Conservation (phyloP, 164 flowering plant species). For the Liquidambar formosana region DNA sequence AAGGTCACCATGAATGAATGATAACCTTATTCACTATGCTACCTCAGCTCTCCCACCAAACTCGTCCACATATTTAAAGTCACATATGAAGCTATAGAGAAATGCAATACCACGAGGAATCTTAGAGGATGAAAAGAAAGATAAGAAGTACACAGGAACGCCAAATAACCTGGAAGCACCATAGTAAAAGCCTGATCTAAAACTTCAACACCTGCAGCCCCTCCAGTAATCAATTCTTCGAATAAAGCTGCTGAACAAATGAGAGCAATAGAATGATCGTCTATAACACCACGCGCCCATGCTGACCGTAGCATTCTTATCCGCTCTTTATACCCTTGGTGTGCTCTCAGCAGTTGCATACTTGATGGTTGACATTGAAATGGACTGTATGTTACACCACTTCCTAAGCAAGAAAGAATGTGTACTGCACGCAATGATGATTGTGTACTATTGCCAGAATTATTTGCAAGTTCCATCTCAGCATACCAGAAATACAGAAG, state of each 20-base stretch:
- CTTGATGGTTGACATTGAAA: conserved; percentile 66
- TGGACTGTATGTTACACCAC: conserved; percentile 59
- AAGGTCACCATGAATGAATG: too few relatives aligned
- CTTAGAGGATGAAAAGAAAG: too few relatives aligned
- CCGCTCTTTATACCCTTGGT: conserved; percentile 82
- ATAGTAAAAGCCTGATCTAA: conserved; percentile 62
- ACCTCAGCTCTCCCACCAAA: too few relatives aligned
- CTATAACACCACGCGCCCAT: conserved; percentile 71
- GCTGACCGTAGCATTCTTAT: conserved; percentile 45
- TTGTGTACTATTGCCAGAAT: conserved; percentile 29
- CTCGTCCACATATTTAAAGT: too few relatives aligned
- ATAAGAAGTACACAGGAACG: background rate
- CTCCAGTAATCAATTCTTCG: conserved; percentile 76
- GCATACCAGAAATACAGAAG: conserved; percentile 91
- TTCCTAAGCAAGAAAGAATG: conserved; percentile 78
- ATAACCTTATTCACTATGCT: too few relatives aligned
- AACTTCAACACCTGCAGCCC: conserved; percentile 58
- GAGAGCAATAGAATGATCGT: conserved; percentile 71
- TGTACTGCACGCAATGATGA: conserved; percentile 67
- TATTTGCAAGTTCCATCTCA: conserved; percentile 64
- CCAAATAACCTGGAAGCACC: conserved; percentile 82
- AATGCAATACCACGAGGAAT: too few relatives aligned
- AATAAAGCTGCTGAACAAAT: conserved; percentile 84
- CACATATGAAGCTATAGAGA: too few relatives aligned
- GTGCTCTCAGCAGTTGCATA: conserved; percentile 79